Evolutionary conservation across 257 asterid genomes (phyloP), one percentile per base, ranked within the genome.

Genomic region (Agastache rugosa): DNA sequence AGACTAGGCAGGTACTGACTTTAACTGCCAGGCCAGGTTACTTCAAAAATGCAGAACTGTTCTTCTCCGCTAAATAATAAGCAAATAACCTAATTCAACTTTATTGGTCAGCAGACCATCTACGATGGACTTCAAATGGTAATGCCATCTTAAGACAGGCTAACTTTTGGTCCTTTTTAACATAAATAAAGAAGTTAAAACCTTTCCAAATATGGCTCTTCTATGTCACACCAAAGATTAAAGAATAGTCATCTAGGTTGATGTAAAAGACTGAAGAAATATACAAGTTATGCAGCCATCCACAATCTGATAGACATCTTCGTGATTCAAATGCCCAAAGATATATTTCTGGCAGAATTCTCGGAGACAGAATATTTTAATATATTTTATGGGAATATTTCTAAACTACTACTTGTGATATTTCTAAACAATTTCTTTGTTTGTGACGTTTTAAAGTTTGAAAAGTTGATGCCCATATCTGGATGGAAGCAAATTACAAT

Each of bases 21-120:
- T 71, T 39, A 58, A 71, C 58, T 63, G 59, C 22, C 27, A 42
- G 19, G 17, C 69, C 67, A 61, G 16, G 61, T 70, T 41, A 65
- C 42, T 64, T 37, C 63, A 16, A 70, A 66, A 62, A 78, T 55
- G 14, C 34, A 53, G 44, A 77, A 34, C 4, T 51, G 11, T 5
- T 71, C 2, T 60, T 48, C 44, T 63, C 62, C 50, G 4, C 35
- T 23, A 71, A 31, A n/a, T 8, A 61, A 35, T 35, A 50, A 37
- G 64, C 35, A 23, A 12, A n/a, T 14, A 50, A 19, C 23, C 45
- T 27, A 59, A 60, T 61, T 34, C 44, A 67, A 31, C 19, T 16
- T 31, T 22, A 29, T 61, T 17, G 39, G 7, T 15, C 51, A 19
- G 62, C 5, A 61, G 39, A 51, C 20, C 47, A 48, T 11, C 51